Conservation (phyloP, 805 yeast species). For the Kodamaea neixiangensis region DNA sequence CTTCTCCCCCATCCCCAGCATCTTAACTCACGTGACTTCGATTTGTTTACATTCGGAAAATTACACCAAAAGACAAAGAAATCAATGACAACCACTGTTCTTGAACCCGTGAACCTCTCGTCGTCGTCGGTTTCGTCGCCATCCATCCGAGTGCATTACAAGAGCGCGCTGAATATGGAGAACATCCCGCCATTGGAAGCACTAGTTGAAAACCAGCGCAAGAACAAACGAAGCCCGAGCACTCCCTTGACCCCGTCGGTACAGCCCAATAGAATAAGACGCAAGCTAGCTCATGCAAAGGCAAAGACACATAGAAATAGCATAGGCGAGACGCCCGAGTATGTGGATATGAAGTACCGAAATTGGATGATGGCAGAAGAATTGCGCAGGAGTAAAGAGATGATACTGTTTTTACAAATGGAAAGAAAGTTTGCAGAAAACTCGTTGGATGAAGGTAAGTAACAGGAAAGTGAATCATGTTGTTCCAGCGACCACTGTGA, state of each 20-base stretch:
- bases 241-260: constrained; percentile 37
- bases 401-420: constrained; percentile 31
- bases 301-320: constrained; percentile 5
- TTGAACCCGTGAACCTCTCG: not conserved
- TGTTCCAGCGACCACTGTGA: too few species aligned
- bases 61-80: not conserved
- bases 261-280: constrained; percentile 21
- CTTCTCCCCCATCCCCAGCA: not conserved
- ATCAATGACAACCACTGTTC: constrained; percentile 6
- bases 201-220: not conserved
- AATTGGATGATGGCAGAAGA: constrained; percentile 32
- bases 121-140: constrained; percentile 2
- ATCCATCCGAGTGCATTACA: constrained; percentile 3
- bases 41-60: constrained; percentile 3
- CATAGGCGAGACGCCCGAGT: constrained; percentile 15
- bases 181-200: constrained; percentile 9
- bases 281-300: constrained; percentile 9
- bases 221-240: constrained; percentile 33
- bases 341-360: constrained; percentile 28
- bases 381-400: constrained; percentile 23
- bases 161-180: not conserved
- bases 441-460: not conserved
- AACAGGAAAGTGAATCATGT: not conserved
- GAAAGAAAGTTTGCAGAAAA: constrained; percentile 25
- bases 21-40: not conserved